Percentiles rank a stretch among this genome's conserved stretches.
Evolutionary conservation across 2,329 filamentous ascomycete genomes (phyloP).

Genomic region (Penicillium freii): DNA sequence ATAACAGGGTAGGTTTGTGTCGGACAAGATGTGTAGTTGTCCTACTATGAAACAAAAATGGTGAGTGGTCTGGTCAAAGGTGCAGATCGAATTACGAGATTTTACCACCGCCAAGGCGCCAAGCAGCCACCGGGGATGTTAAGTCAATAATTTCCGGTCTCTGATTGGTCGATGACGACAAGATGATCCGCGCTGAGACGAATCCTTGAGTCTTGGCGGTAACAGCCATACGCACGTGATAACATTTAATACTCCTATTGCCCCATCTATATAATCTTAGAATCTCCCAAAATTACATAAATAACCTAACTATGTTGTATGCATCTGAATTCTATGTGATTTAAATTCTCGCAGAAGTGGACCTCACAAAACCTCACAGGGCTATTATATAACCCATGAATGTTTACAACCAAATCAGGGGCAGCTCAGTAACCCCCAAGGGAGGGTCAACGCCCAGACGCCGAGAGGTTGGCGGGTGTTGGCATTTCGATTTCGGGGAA

Average conservation of each 20-base stretch:
- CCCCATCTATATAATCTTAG: not conserved
- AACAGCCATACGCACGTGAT: conserved; percentile 12
- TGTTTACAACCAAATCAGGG: not conserved
- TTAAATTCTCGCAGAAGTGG: not conserved
- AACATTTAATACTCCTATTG: not conserved
- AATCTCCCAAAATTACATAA: not conserved
- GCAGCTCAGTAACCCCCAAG: not conserved
- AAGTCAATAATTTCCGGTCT: not conserved
- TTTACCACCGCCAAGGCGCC: conserved; percentile 28
- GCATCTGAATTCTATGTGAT: not conserved
- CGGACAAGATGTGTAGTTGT: conserved; percentile 3
- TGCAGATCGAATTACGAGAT: conserved; percentile 13
- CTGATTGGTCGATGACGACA: conserved; percentile 13
- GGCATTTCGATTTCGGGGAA: conserved; percentile 9
- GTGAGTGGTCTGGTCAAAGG: conserved; percentile 11
- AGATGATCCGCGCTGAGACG: conserved; percentile 14
- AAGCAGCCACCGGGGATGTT: conserved; percentile 13
- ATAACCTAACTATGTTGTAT: not conserved
- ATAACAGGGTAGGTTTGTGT: not conserved
- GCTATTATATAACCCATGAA: not conserved
- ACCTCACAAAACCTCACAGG: not conserved
- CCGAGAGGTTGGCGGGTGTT: conserved; percentile 19
- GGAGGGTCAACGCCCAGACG: conserved; percentile 1
- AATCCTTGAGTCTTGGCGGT: conserved; percentile 17
- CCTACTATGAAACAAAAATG: not conserved